These are phyloP conservation scores for Solanum lycopersicoides DNA, from an alignment of 257 asterid species.

Conservation along the genomic window DNA sequence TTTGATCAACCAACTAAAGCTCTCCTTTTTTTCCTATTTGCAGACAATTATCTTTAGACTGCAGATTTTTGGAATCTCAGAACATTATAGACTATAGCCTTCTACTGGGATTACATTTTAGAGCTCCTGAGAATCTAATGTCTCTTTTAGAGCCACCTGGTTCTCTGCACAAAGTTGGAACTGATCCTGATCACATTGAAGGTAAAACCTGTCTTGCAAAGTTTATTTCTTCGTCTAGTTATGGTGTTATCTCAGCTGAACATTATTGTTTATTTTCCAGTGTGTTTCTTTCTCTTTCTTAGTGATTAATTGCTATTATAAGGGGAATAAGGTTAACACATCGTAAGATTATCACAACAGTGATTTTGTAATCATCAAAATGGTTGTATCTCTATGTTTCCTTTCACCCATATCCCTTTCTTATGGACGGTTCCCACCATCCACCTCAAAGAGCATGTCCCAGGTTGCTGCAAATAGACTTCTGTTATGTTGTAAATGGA, in stretches of 20 bases:
- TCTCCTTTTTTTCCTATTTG: background rate
- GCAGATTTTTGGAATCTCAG: conserved; percentile 76
- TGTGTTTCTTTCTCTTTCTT: background rate
- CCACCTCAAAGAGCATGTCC: background rate
- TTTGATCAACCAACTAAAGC: background rate
- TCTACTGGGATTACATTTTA: conserved; percentile 84
- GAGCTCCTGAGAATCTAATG: conserved; percentile 89
- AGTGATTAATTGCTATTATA: background rate
- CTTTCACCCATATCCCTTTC: background rate
- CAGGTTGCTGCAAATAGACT: background rate
- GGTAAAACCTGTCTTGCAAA: conserved; percentile 28
- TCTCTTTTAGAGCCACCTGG: conserved; percentile 55
- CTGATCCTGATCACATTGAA: conserved; percentile 19
- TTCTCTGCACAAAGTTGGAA: conserved; percentile 30
- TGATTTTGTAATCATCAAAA: background rate
- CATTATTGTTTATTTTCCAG: background rate
- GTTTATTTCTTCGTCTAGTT: background rate
- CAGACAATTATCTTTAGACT: conserved; percentile 81
- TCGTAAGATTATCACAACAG: background rate
- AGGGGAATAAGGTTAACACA: background rate
- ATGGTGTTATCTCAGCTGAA: background rate
- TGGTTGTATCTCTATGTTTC: background rate
- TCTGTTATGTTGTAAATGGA: background rate
- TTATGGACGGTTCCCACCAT: background rate
- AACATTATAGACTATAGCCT: conserved; percentile 87